phyloP scores from a whole-genome alignment of 2,329 filamentous ascomycete species.

The Fusarium heterosporum region DNA sequence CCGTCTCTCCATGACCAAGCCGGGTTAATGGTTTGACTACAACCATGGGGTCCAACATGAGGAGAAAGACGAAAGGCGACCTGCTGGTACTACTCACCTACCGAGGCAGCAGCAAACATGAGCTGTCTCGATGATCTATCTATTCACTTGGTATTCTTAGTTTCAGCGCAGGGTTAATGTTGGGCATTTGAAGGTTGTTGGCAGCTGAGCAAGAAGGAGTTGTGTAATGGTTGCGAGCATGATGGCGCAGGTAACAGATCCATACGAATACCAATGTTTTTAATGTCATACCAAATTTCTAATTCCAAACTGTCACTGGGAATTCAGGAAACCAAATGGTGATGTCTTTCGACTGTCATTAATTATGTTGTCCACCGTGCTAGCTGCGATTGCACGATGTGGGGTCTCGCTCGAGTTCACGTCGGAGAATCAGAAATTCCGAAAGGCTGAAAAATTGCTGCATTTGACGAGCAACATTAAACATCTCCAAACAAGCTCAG shows the following conservation, averaged over 20 bases:
- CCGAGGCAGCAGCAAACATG: conserved; percentile 26
- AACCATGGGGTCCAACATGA: not conserved
- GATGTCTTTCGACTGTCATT: not conserved
- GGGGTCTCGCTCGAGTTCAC: not conserved
- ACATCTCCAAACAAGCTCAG: conserved; percentile 28
- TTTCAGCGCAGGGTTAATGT: conserved; percentile 28
- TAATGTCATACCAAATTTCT: conserved; percentile 12
- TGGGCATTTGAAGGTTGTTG: conserved; percentile 30
- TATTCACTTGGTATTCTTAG: conserved; percentile 5
- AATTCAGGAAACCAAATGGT: not conserved
- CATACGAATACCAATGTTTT: conserved; percentile 39
- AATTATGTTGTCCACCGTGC: not conserved
- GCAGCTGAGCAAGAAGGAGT: conserved; percentile 25
- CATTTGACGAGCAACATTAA: conserved; percentile 10
- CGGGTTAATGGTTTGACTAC: conserved; percentile 17
- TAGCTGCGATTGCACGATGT: not conserved
- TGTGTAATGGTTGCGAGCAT: conserved; percentile 33
- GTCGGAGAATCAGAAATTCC: conserved; percentile 31
- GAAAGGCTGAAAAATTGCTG: conserved; percentile 42
- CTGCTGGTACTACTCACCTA: not conserved
- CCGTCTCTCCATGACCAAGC: conserved; percentile 53
- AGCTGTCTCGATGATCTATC: conserved; percentile 22
- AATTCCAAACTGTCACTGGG: not conserved
- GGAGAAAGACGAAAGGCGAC: not conserved
- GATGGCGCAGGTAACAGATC: conserved; percentile 34